Conservation (phyloP, 1,284 basidiomycete species). For the Coriolopsis trogii region DNA sequence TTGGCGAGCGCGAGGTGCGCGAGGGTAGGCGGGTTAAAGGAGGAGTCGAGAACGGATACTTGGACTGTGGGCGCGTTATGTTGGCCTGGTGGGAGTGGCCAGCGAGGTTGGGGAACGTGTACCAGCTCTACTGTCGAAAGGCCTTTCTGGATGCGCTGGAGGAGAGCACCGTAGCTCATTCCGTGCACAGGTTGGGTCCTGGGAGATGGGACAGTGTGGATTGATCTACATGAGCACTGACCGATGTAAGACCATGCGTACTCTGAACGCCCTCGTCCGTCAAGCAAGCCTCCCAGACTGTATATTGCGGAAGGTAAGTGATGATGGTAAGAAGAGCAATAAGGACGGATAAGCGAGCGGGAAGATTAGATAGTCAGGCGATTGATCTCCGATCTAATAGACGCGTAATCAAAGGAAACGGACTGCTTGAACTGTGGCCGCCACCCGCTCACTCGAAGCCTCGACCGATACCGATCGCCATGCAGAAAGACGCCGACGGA, state of each 20-base stretch:
- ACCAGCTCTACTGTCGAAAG: conserved; percentile 55
- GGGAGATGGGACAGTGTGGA: background rate
- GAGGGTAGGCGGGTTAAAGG: conserved; percentile 91
- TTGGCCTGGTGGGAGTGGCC: conserved; percentile 46
- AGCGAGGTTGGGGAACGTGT: conserved; percentile 53
- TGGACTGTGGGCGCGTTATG: conserved; percentile 34
- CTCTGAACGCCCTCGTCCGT: background rate
- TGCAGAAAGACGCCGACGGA: conserved; percentile 76
- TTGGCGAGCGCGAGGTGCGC: conserved; percentile 85
- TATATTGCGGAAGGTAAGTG: background rate
- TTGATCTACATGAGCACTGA: background rate
- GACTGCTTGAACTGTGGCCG: no score
- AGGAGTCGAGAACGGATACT: conserved; percentile 84
- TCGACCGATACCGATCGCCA: no score
- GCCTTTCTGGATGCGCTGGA: conserved; percentile 47
- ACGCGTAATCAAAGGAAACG: no score
- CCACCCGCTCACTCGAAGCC: no score
- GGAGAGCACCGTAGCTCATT: conserved; percentile 29
- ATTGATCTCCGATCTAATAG: conserved; percentile 21
- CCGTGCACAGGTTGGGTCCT: background rate
- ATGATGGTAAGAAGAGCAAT: background rate
- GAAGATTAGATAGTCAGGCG: conserved; percentile 19
- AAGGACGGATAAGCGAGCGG: background rate
- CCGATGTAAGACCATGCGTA: conserved; percentile 1
- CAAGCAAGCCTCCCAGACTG: background rate